Evolutionary conservation across 1,139 yeast species (phyloP), one percentile per base, ranked within the genome.

Genomic region (Nakaseomyces nivariensis): DNA sequence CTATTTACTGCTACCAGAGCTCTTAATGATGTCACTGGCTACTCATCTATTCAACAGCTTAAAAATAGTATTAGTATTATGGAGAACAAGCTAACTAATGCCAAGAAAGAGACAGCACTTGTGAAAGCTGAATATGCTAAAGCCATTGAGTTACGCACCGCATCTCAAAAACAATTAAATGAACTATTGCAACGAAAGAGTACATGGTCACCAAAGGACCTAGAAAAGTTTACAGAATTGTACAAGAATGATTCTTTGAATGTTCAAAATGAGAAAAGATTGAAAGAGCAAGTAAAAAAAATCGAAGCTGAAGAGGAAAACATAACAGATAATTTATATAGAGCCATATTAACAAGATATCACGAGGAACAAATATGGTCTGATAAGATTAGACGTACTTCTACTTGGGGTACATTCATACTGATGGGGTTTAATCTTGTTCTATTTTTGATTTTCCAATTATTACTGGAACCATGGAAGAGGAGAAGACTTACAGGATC

Each of bases 281-380:
- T 88, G 0, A 80, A 81, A 49, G 59, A 59, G 5, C 62, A 66
- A 4, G 72, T 89, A 49, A 76, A 73, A 38, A 70, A 71, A 10
- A 75, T 82, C 1, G 98, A 94, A 58, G 67, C 66, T 24, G 66
- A 66, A 49, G 86, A 85, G 38, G 97, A 90, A 53, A 80, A 81
- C 4, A 68, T 84, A 6, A 94, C 85, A 57, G 74, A 79, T 45
- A 78, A 76, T 53, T 69, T 90, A 45, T 82, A 90, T 5, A 82
- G 82, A 54, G 82, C 87, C 58, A 92, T 94, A 36, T 73, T 90
- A 58, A 81, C 92, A 1, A 71, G 97, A 56, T 94, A 94, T 61
- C 96, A 92, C 56, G 98, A 94, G 63, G 99, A 94, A 61, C 98
- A 94, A 67, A 82, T 92, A 4, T 94, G 98, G 98, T 87, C 96